Base-by-base conservation (phyloP, 2,329 filamentous ascomycete genomes). In the Monascus ruber region DNA sequence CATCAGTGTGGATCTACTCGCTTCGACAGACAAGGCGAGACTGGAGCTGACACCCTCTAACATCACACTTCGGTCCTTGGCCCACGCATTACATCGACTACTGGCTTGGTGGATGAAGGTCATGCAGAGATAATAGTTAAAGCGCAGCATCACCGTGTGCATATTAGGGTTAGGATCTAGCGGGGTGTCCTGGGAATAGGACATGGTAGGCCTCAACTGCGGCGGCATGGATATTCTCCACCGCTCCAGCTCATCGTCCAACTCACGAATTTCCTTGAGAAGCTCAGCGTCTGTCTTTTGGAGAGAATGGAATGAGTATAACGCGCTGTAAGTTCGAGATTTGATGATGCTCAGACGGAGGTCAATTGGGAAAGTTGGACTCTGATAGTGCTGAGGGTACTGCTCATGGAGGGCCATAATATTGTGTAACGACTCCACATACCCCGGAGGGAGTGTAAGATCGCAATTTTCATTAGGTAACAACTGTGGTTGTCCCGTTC, bases 51-150 rank as follows among this genome's bases (percentile, higher is more conserved):
- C 60, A 0, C 70, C 70, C 9, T 69, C 63, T 39, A 67, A 64
- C 33, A 66, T 44, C 39, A 51, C 51, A 37, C 37, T 53, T 39
- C 60, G 56, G 33, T 49, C 52, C 24, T 57, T 51, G 6, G 49
- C 47, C 59, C 66, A 68, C 5, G 65, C 58, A 26, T 64, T 61
- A 41, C 72, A 76, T 2, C 73, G 58, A 4, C 70, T 68, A 27
- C 70, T 76, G 0, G 74, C 72, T 4, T 69, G 62, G 44, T 78
- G 75, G 11, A 78, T 76, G 5, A 68, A 66, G 1, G 68, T 68
- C 53, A 76, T 62, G 33, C 75, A 63, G 39, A 75, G 64, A 42
- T 76, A 69, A 37, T 78, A 78, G 36, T 76, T 72, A 4, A 77
- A 52, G 10, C 72, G 66, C 2, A 74, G 48, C 34, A 70, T 60